Percentiles rank a stretch among this genome's conserved stretches.
These are phyloP conservation scores for Populus tremula DNA, from an alignment of 345 rosid species.

Conservation along the genomic window DNA sequence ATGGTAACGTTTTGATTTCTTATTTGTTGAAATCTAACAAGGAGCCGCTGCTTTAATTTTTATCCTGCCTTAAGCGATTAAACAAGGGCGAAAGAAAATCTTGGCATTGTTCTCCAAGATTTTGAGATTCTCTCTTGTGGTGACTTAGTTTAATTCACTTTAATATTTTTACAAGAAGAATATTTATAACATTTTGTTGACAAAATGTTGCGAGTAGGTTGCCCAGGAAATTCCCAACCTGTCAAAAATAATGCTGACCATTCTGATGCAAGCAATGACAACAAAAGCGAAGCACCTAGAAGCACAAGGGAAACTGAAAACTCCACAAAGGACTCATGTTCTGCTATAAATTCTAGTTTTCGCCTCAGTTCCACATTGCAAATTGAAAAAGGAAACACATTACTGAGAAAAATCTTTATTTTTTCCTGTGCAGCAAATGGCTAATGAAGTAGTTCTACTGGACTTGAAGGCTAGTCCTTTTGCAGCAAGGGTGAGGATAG, in stretches of 20 bases:
- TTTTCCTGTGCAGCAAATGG: not conserved
- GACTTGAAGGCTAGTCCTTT: slow-evolving; percentile 6
- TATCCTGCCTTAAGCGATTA: too few species aligned
- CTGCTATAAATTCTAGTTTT: not conserved
- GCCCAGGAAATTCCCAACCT: not conserved
- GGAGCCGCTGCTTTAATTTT: too few species aligned
- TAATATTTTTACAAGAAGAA: not conserved
- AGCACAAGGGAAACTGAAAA: not conserved
- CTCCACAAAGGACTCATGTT: too few species aligned
- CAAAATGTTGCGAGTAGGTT: not conserved
- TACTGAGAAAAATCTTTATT: too few species aligned
- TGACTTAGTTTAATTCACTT: not conserved
- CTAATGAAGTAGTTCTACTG: not conserved
- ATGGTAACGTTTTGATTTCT: too few species aligned
- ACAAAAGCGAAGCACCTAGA: not conserved
- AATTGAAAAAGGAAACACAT: not conserved
- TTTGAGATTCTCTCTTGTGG: not conserved
- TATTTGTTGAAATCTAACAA: too few species aligned
- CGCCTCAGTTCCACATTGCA: not conserved
- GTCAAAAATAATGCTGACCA: not conserved
- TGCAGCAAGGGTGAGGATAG: slow-evolving; percentile 17
- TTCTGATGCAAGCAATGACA: not conserved
- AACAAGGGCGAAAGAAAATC: too few species aligned
- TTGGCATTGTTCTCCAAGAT: not conserved
- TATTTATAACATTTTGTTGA: not conserved